A percentile compares a stretch with the other conserved stretches of the same genome.
Evolutionary conservation across 257 asterid species (phyloP).

Genomic region (Echium plantagineum): DNA sequence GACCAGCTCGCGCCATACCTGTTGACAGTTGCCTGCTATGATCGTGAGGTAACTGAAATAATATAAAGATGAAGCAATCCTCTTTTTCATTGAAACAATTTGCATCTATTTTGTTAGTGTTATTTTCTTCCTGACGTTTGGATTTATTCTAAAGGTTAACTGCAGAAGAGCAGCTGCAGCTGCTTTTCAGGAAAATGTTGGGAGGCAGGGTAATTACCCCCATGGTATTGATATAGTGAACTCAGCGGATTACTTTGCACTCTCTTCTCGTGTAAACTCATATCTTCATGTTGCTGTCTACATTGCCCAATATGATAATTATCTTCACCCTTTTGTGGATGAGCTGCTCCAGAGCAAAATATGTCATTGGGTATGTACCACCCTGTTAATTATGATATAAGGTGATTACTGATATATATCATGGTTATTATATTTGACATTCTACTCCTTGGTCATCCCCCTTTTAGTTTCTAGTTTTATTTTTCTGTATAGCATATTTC

Average conservation of each 20-base stretch:
- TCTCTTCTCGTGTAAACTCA: constrained; percentile 80
- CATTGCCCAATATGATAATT: constrained; percentile 82
- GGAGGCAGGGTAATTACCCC: constrained; percentile 85
- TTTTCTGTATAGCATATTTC: not conserved
- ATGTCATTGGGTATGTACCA: constrained; percentile 82
- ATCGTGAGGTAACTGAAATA: constrained; percentile 72
- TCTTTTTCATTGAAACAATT: not conserved
- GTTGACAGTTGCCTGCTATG: constrained; percentile 83
- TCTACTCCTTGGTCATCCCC: not conserved
- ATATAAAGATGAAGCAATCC: constrained; percentile 3
- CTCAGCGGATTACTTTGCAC: constrained; percentile 91
- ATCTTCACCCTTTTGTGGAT: constrained; percentile 72
- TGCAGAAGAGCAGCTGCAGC: constrained; percentile 99
- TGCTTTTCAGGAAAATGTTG: constrained; percentile 99
- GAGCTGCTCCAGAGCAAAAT: constrained; percentile 72
- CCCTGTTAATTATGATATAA: constrained; percentile 3
- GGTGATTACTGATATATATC: not conserved
- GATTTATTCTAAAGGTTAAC: constrained; percentile 59
- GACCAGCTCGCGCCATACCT: constrained; percentile 88
- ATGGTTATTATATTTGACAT: not conserved
- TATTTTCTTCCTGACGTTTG: constrained; percentile 20
- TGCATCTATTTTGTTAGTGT: constrained; percentile 3
- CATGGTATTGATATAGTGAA: constrained; percentile 90
- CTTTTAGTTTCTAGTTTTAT: not conserved
- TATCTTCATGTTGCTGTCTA: constrained; percentile 74